Conservation (phyloP, 2,329 filamentous ascomycete genomes). For the Aureobasidium sp. region DNA sequence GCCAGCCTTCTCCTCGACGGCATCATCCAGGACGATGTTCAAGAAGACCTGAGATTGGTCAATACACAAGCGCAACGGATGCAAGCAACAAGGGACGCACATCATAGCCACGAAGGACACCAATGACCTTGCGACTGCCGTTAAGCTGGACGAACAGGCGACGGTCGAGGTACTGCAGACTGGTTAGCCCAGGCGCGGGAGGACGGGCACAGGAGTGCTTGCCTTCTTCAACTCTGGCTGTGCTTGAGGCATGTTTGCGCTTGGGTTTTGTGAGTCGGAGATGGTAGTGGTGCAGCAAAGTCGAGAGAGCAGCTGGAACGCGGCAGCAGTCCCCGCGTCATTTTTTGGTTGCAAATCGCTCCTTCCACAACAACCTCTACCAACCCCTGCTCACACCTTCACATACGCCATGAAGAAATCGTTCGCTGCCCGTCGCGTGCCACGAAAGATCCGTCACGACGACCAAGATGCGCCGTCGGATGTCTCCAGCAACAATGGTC, state of each 20-base stretch:
- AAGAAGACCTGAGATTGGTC: slow-evolving; percentile 68
- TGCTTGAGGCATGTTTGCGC: slow-evolving; percentile 82
- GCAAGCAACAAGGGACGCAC: slow-evolving; percentile 47
- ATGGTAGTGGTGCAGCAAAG: not conserved
- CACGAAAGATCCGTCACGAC: slow-evolving; percentile 69
- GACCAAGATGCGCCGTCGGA: slow-evolving; percentile 48
- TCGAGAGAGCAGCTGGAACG: not conserved
- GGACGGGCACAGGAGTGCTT: slow-evolving; percentile 20
- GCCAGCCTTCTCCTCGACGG: slow-evolving; percentile 86
- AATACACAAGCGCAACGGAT: not conserved
- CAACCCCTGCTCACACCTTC: not conserved
- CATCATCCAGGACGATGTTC: slow-evolving; percentile 96
- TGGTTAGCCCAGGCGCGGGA: slow-evolving; percentile 1
- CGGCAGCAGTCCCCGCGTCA: not conserved
- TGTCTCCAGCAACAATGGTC: slow-evolving; percentile 35
- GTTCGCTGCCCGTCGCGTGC: slow-evolving; percentile 55
- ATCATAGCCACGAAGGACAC: slow-evolving; percentile 91
- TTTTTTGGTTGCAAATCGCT: not conserved
- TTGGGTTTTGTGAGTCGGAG: not conserved
- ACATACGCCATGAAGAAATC: slow-evolving; percentile 49
- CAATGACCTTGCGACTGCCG: slow-evolving; percentile 94
- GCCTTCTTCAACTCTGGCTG: slow-evolving; percentile 99
- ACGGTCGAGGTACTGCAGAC: slow-evolving; percentile 90
- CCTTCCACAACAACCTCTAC: not conserved
- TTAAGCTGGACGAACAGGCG: slow-evolving; percentile 96